A percentile compares a stretch with the other conserved stretches of the same genome.
These are phyloP conservation scores for Myotisia sp. DNA, from an alignment of 2,329 filamentous ascomycete species.

Conservation along the genomic window DNA sequence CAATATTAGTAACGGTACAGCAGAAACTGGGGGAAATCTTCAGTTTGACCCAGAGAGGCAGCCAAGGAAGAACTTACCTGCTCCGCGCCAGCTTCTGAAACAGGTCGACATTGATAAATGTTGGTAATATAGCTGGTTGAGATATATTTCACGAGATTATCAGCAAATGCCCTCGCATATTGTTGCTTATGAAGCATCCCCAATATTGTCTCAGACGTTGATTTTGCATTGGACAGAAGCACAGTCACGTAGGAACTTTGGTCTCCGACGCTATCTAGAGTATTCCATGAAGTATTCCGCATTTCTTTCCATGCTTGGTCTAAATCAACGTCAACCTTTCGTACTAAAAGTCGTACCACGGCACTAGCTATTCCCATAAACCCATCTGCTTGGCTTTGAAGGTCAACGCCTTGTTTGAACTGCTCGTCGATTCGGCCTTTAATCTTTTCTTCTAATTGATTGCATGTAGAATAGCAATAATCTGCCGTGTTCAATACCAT, in stretches of 20 bases:
- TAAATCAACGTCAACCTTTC: slow-evolving; percentile 65
- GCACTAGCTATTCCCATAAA: slow-evolving; percentile 92
- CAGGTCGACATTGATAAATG: slow-evolving; percentile 75
- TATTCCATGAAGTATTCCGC: slow-evolving; percentile 89
- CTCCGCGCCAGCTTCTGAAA: slow-evolving; percentile 87
- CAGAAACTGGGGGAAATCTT: background rate
- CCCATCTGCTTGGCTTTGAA: slow-evolving; percentile 84
- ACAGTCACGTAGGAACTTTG: slow-evolving; percentile 85
- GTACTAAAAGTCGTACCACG: slow-evolving; percentile 68
- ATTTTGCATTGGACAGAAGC: slow-evolving; percentile 58
- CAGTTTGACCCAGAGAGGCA: background rate
- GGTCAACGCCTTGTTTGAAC: slow-evolving; percentile 59
- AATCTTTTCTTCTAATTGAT: slow-evolving; percentile 87
- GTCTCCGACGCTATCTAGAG: slow-evolving; percentile 83
- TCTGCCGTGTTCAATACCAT: slow-evolving; percentile 91
- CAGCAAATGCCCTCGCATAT: slow-evolving; percentile 86
- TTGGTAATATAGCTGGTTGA: slow-evolving; percentile 66
- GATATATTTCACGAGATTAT: slow-evolving; percentile 84
- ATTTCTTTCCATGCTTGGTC: slow-evolving; percentile 92
- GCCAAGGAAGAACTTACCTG: slow-evolving; percentile 51
- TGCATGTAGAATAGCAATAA: slow-evolving; percentile 89
- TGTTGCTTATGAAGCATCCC: slow-evolving; percentile 72
- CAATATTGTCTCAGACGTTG: slow-evolving; percentile 59
- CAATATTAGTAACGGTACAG: background rate
- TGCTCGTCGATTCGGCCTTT: slow-evolving; percentile 76